phyloP scores from a whole-genome alignment of 176 grass and related monocot species.

The Tillandsia fasciculata region DNA sequence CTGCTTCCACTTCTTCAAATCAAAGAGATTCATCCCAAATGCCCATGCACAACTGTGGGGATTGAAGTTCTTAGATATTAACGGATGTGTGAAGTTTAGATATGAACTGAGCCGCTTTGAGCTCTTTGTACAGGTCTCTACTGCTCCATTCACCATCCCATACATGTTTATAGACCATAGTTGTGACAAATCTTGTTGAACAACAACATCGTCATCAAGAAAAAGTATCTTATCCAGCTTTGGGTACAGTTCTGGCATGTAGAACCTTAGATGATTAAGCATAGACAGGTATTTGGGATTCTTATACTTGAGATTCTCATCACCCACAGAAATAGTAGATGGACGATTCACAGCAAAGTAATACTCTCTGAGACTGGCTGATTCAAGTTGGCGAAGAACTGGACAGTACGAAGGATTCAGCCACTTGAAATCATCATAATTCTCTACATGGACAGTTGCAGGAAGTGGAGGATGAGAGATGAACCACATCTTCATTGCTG shows the following conservation, averaged over 20 bases:
- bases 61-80: conserved; percentile 4
- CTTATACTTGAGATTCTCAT: conserved; percentile 3
- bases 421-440: conserved; percentile 9
- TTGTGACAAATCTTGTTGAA: conserved; percentile 9
- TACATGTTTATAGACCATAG: conserved; percentile 10
- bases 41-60: conserved; percentile 6
- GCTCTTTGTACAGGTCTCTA: conserved; percentile 1
- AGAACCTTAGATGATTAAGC: conserved; percentile 15
- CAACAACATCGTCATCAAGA: conserved; percentile 15
- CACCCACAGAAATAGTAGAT: not conserved
- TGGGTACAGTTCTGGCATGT: conserved; percentile 12
- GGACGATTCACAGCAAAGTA: conserved; percentile 5
- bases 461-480: not conserved
- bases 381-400: conserved; percentile 3
- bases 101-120: not conserved
- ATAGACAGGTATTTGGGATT: conserved; percentile 13
- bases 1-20: conserved; percentile 6
- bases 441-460: not conserved
- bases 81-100: conserved; percentile 13
- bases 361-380: not conserved
- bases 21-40: conserved; percentile 14
- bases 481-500: conserved; percentile 13
- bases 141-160: conserved; percentile 14
- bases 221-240: conserved; percentile 15
- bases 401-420: conserved; percentile 4